Base-by-base conservation (phyloP, 2,329 filamentous ascomycete species). In the Truncatella angustata region DNA sequence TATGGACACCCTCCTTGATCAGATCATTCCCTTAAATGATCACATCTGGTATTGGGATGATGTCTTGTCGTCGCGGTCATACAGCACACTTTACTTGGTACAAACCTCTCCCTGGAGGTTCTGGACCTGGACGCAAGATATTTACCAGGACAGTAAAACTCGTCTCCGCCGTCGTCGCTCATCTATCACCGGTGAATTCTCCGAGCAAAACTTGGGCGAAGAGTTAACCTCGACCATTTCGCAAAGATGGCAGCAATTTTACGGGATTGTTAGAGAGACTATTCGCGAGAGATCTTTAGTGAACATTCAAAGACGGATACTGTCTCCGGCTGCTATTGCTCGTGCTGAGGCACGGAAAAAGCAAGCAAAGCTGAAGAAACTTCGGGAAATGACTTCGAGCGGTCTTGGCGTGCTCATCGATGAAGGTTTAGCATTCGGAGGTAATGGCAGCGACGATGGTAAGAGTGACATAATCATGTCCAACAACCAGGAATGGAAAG, bases 21-120 rank as follows among this genome's bases (percentile, higher is more conserved):
- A 94, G 61, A 95, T 91, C 10, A 85, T 93, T 10, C 87, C 87
- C 0, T 71, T 99, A 16, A 89, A 85, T 61, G 86, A 96, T 58
- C 91, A 96, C 60, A 86, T 96, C 21, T 92, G 88, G 84, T 97
- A 97, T 68, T 99, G 94, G 94, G 90, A 96, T 64, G 88, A 94
- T 59, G 81, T 97, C 2, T 73, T 96, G 26, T 82, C 84, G 9
- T 95, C 90, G 1, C 87, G 90, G 60, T 79, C 84, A 45, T 90
- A 87, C 63, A 92, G 89, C 58, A 87, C 85, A 28, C 67, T 97
- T 3, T 97, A 97, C 70, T 87, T 90, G 12, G 72, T 95, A 7
- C 94, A 99, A 69, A 96, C 87, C 0, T 90, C 87, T 1, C 94
- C 94, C 0, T 62, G 86, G 36, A 80, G 89, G 16, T 68, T 96